These are phyloP conservation scores for Fusarium lateritium DNA, from an alignment of 2,329 filamentous ascomycete species.

Conservation along the genomic window DNA sequence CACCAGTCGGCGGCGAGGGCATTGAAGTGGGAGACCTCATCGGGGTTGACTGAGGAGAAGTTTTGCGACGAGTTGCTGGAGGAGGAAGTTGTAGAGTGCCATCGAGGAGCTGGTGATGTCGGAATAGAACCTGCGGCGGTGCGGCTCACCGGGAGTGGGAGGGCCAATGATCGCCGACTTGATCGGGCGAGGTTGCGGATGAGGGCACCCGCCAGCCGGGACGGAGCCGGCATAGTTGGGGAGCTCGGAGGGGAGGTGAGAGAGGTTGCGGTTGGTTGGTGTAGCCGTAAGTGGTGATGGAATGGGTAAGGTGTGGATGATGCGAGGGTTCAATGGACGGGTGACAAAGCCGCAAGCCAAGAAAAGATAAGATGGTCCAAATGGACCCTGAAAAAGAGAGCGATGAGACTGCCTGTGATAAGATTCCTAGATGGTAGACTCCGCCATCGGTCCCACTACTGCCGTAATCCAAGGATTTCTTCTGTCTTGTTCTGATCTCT, in stretches of 20 bases:
- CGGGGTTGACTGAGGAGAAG: constrained; percentile 83
- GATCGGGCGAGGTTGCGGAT: constrained; percentile 40
- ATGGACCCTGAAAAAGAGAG: constrained; percentile 16
- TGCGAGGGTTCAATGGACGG: constrained; percentile 22
- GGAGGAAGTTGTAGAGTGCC: constrained; percentile 41
- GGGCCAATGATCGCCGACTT: constrained; percentile 17
- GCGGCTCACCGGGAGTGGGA: constrained; percentile 20
- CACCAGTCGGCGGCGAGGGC: constrained; percentile 95
- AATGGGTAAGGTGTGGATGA: constrained; percentile 32
- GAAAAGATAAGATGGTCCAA: constrained; percentile 21
- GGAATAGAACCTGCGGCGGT: constrained; percentile 8
- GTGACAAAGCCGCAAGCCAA: constrained; percentile 42
- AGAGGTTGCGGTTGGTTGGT: constrained; percentile 17
- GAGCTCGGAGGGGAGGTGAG: constrained; percentile 16
- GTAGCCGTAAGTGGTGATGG: constrained; percentile 24
- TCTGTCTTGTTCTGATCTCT: constrained; percentile 10
- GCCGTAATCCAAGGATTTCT: constrained; percentile 20
- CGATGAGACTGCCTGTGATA: constrained; percentile 10
- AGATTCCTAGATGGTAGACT: constrained; percentile 13
- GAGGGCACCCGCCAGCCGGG: constrained; percentile 41
- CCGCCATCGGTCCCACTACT: constrained; percentile 42
- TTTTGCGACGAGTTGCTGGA: constrained; percentile 42
- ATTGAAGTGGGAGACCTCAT: constrained; percentile 95
- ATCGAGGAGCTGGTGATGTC: constrained; percentile 25
- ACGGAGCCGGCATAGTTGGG: constrained; percentile 46